Conservation (phyloP, 495 filamentous ascomycete species). For the Thermochaetoides thermophila region DNA sequence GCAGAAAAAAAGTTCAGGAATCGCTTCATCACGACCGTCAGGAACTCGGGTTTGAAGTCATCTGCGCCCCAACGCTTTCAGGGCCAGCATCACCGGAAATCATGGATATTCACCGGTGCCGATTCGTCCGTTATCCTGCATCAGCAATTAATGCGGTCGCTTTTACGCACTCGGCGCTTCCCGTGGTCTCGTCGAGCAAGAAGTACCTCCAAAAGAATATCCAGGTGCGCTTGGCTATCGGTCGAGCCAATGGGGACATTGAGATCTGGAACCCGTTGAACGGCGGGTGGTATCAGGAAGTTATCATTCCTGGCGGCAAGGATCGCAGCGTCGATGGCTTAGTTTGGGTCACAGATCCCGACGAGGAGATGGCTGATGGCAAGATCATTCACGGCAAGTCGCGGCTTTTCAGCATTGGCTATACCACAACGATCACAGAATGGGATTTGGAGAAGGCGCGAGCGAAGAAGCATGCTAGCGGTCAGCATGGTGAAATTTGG, state of each 20-base stretch:
- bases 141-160: slow-evolving; percentile 87
- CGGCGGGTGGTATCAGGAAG: slow-evolving; percentile 83
- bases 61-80: slow-evolving; percentile 3
- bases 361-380: slow-evolving; percentile 46
- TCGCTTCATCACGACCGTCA: too few relatives aligned
- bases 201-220: slow-evolving; percentile 32
- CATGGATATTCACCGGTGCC: slow-evolving; percentile 96
- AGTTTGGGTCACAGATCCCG: slow-evolving; percentile 79
- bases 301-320: slow-evolving; percentile 66
- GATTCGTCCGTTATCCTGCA: slow-evolving; percentile 88
- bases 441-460: slow-evolving; percentile 75
- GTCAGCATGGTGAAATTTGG: slow-evolving; percentile 94
- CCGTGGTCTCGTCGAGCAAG: slow-evolving; percentile 43
- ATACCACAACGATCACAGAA: slow-evolving; percentile 80
- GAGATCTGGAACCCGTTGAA: slow-evolving; percentile 93
- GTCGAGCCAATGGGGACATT: slow-evolving; percentile 88
- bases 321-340: slow-evolving; percentile 81
- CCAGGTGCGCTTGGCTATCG: slow-evolving; percentile 65
- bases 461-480: slow-evolving; percentile 67
- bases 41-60: slow-evolving; percentile 1
- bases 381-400: slow-evolving; percentile 53
- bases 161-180: slow-evolving; percentile 68
- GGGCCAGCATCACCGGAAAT: slow-evolving; percentile 11
- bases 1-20: slow-evolving; percentile 24
- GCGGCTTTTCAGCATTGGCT: slow-evolving; percentile 91